Conservation (phyloP, 257 asterid species). For the Echium plantagineum region DNA sequence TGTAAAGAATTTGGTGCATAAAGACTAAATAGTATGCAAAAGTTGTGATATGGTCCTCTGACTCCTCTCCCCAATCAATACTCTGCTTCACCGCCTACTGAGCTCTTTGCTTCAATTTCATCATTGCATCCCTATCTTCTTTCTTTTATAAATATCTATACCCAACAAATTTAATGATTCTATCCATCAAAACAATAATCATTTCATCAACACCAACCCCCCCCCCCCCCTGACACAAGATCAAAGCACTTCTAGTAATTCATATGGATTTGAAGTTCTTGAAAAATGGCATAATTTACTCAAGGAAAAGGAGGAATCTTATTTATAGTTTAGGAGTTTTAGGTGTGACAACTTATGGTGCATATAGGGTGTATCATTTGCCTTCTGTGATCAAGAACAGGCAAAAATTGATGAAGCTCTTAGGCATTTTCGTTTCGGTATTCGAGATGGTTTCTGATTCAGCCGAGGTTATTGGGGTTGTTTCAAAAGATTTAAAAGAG, state of each 20-base stretch:
- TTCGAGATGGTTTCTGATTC: constrained; percentile 57
- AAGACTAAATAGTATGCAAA: no score
- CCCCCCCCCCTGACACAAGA: no score
- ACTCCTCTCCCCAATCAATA: no score
- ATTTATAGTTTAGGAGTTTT: constrained; percentile 36
- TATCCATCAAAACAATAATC: not conserved
- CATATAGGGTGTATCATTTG: constrained; percentile 31
- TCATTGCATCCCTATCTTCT: not conserved
- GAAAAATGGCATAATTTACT: constrained; percentile 21
- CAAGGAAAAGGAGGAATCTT: constrained; percentile 36
- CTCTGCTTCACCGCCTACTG: not conserved
- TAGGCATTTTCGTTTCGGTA: constrained; percentile 27
- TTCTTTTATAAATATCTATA: no score
- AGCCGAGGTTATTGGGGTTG: constrained; percentile 42
- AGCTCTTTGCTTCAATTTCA: not conserved
- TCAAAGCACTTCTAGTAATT: no score
- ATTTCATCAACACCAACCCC: no score
- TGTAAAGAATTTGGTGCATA: no score
- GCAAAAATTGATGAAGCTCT: constrained; percentile 28
- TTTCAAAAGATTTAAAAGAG: constrained; percentile 49
- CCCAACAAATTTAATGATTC: not conserved
- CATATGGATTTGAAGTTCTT: constrained; percentile 37
- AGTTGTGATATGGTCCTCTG: no score
- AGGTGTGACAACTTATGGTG: constrained; percentile 45
- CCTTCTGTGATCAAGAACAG: constrained; percentile 50